phyloP scores from a whole-genome alignment of 2,329 filamentous ascomycete genomes.

The Lecanicillium sp. region DNA sequence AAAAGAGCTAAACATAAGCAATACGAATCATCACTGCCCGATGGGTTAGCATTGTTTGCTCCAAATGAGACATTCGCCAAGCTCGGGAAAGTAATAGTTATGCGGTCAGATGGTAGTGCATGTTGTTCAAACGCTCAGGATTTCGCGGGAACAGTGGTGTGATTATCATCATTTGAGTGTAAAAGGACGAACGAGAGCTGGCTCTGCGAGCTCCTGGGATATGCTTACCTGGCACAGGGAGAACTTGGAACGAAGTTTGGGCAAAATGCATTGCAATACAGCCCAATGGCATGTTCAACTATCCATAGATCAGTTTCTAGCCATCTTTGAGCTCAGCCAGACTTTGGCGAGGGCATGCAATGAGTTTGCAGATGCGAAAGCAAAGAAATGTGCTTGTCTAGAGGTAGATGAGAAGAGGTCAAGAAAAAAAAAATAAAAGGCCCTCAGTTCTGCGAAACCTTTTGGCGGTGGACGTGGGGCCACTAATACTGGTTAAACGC shows the following conservation, averaged over 20 bases:
- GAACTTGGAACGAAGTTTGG: not conserved
- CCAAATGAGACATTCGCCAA: too few species aligned
- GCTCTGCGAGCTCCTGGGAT: not conserved
- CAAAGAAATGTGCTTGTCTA: too few species aligned
- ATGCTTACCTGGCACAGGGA: slow-evolving; percentile 15
- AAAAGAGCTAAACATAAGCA: too few species aligned
- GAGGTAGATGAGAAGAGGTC: slow-evolving; percentile 3
- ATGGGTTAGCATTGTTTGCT: not conserved
- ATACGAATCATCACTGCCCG: too few species aligned
- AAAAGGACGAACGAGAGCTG: slow-evolving; percentile 5
- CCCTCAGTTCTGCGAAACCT: slow-evolving; percentile 15
- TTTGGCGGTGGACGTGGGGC: slow-evolving; percentile 9
- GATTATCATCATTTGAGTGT: slow-evolving; percentile 42
- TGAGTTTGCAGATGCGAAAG: too few species aligned
- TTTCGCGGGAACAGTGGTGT: slow-evolving; percentile 53
- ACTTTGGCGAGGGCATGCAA: too few species aligned
- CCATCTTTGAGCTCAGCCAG: too few species aligned
- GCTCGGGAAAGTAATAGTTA: not conserved
- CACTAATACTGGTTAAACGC: slow-evolving; percentile 13
- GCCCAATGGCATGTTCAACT: too few species aligned
- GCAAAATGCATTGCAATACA: slow-evolving; percentile 7
- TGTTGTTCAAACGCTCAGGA: slow-evolving; percentile 58
- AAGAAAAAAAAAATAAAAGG: slow-evolving; percentile 9
- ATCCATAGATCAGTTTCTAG: too few species aligned
- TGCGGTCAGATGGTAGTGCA: slow-evolving; percentile 66